Conservation (phyloP, 83 land plant genomes). For the Diphasiastrum complanatum region DNA sequence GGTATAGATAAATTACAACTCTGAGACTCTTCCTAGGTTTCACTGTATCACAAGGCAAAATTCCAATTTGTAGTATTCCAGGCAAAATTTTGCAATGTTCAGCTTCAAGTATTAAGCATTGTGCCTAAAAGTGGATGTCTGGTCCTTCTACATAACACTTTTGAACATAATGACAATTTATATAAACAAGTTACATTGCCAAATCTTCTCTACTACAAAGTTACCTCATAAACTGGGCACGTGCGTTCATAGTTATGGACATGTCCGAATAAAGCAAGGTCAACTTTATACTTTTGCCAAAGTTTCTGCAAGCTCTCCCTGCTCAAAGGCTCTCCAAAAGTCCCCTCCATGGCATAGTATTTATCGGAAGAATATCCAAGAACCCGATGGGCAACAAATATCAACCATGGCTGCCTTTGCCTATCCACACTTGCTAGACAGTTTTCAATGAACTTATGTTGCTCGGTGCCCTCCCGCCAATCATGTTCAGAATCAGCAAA, state of each 20-base stretch:
- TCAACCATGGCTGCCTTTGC: slow-evolving; percentile 2
- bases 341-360: background rate
- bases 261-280: background rate
- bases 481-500: background rate
- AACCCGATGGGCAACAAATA: background rate
- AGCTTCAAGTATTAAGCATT: too few species aligned
- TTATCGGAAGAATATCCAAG: slow-evolving; percentile 2
- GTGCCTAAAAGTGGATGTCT: too few species aligned
- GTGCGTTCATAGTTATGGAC: slow-evolving; percentile 7
- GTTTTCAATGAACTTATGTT: background rate
- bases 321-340: background rate
- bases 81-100: too few species aligned
- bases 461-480: background rate
- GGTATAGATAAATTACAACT: too few species aligned
- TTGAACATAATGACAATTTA: too few species aligned
- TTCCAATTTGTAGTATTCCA: too few species aligned
- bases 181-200: too few species aligned
- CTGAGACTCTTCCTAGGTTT: too few species aligned
- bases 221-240: slow-evolving; percentile 6
- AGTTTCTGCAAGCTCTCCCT: background rate
- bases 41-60: too few species aligned
- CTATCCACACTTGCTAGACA: slow-evolving; percentile 1
- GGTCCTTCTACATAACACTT: too few species aligned
- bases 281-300: slow-evolving; percentile 5
- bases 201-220: too few species aligned